A percentile compares a stretch with the other conserved stretches of the same genome.
Conservation (phyloP, 345 rosid species). For the Salix suchowensis region DNA sequence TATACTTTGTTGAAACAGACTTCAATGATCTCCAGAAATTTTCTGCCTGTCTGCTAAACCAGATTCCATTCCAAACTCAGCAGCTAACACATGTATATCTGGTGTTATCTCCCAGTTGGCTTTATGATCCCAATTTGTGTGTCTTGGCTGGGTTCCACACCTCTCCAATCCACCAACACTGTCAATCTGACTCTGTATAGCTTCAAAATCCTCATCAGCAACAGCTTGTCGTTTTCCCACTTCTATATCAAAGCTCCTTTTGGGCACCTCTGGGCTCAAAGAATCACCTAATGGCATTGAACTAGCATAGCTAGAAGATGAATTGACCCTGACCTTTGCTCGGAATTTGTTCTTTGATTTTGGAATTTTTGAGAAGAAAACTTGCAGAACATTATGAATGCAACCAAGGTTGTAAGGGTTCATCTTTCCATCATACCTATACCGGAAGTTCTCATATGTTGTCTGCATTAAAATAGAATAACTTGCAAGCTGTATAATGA, state of each 20-base stretch:
- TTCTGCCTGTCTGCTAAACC: constrained; percentile 29
- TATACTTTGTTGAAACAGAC: constrained; percentile 3
- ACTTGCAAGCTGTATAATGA: background rate
- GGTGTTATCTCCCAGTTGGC: constrained; percentile 46
- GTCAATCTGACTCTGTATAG: constrained; percentile 46
- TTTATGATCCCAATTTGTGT: constrained; percentile 22
- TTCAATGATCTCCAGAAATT: constrained; percentile 21
- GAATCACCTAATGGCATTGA: constrained; percentile 31
- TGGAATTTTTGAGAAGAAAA: constrained; percentile 52
- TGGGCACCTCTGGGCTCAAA: constrained; percentile 37
- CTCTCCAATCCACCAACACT: constrained; percentile 51
- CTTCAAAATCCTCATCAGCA: constrained; percentile 62
- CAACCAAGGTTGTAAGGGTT: constrained; percentile 65
- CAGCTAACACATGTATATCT: constrained; percentile 33
- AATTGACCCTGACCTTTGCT: constrained; percentile 37
- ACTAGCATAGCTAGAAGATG: constrained; percentile 29
- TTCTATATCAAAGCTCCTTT: constrained; percentile 42
- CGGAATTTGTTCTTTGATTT: constrained; percentile 54
- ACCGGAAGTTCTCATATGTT: constrained; percentile 78
- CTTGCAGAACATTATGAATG: constrained; percentile 32
- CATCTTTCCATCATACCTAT: constrained; percentile 58
- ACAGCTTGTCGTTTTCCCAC: constrained; percentile 50
- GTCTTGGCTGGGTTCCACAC: constrained; percentile 47
- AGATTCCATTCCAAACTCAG: constrained; percentile 43
- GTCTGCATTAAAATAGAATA: constrained; percentile 48